A percentile compares a stretch with the other conserved stretches of the same genome.
Conservation (phyloP, 352 stramenopile genomes). For the Phytophthora vignae region DNA sequence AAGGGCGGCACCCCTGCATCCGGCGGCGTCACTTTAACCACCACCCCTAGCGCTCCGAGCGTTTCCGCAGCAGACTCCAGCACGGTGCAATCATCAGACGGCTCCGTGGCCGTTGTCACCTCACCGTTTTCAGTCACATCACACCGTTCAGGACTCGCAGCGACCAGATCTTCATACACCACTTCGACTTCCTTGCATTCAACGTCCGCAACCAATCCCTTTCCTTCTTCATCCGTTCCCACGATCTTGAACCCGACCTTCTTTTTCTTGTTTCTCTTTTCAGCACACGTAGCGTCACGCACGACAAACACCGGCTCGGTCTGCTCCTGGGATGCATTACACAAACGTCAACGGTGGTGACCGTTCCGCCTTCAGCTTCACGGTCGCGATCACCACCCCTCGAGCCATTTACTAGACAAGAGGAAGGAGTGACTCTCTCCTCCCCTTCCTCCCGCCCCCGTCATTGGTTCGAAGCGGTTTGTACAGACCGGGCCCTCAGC, state of each 20-base stretch:
- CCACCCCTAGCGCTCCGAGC: too few relatives aligned
- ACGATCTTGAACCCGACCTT: background rate
- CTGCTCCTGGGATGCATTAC: background rate
- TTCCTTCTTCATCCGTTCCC: too few relatives aligned
- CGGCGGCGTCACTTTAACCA: too few relatives aligned
- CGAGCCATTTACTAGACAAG: background rate
- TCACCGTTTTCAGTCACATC: too few relatives aligned
- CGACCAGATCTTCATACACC: too few relatives aligned
- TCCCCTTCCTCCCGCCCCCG: background rate
- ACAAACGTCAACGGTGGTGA: background rate
- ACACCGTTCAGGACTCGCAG: too few relatives aligned
- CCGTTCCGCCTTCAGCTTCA: background rate
- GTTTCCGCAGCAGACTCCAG: too few relatives aligned
- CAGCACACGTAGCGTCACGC: background rate
- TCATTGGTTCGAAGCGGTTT: background rate
- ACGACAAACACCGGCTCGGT: background rate
- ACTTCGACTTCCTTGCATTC: too few relatives aligned
- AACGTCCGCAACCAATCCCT: too few relatives aligned
- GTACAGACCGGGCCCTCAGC: background rate
- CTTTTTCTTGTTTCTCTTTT: background rate
- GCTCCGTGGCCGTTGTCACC: too few relatives aligned
- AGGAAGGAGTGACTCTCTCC: conserved; percentile 1
- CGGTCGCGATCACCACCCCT: background rate
- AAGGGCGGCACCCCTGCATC: too few relatives aligned
- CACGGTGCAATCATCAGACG: too few relatives aligned